Conservation (phyloP, 75 land plant genomes). For the Gnetum montanum region DNA sequence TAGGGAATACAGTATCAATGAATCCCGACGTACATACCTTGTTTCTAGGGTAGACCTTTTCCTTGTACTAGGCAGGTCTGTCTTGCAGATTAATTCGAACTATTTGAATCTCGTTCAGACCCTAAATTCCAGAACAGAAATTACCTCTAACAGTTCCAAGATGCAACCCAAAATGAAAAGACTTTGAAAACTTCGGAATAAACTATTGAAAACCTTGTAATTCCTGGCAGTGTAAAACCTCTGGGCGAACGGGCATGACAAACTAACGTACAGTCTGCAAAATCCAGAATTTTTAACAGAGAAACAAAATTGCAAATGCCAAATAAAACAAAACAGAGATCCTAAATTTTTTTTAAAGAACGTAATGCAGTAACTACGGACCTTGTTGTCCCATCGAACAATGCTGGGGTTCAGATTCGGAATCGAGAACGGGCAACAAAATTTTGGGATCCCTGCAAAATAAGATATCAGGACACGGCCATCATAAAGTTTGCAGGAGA, state of each 20-base stretch:
- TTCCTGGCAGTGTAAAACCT: slow-evolving; percentile 48
- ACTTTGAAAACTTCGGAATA: no score
- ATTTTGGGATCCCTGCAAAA: no score
- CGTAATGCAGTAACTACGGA: background rate
- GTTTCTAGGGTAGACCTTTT: slow-evolving; percentile 65
- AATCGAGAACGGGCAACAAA: slow-evolving; percentile 22
- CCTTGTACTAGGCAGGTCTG: slow-evolving; percentile 78
- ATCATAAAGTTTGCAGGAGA: no score
- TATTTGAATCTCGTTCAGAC: slow-evolving; percentile 23
- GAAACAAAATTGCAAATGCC: background rate
- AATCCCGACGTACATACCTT: no score
- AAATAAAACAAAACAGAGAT: background rate
- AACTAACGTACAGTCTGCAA: slow-evolving; percentile 44
- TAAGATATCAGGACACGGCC: background rate
- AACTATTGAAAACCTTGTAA: slow-evolving; percentile 37
- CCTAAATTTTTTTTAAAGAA: background rate
- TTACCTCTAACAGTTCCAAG: no score
- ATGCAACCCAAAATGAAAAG: no score
- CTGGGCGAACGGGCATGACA: slow-evolving; percentile 51
- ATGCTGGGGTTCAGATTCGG: slow-evolving; percentile 36
- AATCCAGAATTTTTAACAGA: background rate
- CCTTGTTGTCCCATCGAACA: slow-evolving; percentile 69
- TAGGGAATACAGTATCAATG: no score
- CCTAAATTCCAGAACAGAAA: background rate
- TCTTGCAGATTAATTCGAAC: slow-evolving; percentile 52